A percentile compares a stretch with the other conserved stretches of the same genome.
These are phyloP conservation scores for Colletotrichum sp. DNA, from an alignment of 2,329 filamentous ascomycete species.

Conservation along the genomic window DNA sequence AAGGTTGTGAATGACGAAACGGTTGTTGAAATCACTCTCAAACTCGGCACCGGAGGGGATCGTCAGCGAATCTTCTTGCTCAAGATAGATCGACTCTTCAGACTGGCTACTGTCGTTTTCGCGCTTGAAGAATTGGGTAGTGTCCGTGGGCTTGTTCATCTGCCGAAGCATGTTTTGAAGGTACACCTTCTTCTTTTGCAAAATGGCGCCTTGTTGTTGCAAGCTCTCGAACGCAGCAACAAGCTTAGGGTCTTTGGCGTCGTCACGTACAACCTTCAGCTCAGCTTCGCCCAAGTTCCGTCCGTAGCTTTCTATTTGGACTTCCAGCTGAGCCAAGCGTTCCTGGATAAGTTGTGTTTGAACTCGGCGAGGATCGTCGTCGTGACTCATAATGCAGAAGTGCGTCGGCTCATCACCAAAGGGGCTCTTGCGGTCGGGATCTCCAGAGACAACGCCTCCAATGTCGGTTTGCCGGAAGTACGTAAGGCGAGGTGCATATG, in stretches of 20 bases:
- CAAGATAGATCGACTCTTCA: slow-evolving; percentile 49
- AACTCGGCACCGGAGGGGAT: slow-evolving; percentile 79
- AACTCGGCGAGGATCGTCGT: slow-evolving; percentile 86
- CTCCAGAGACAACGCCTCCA: slow-evolving; percentile 77
- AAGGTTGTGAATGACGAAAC: slow-evolving; percentile 97
- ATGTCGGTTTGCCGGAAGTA: slow-evolving; percentile 98
- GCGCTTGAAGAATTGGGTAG: slow-evolving; percentile 28
- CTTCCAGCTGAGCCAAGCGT: slow-evolving; percentile 77
- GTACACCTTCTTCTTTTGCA: slow-evolving; percentile 64
- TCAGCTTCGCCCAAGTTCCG: slow-evolving; percentile 78
- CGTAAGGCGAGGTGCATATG: slow-evolving; percentile 91
- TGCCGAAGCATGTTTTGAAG: slow-evolving; percentile 63
- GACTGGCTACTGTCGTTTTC: slow-evolving; percentile 29
- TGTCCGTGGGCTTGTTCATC: slow-evolving; percentile 40
- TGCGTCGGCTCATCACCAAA: slow-evolving; percentile 96
- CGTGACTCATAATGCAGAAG: slow-evolving; percentile 91
- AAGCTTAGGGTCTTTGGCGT: slow-evolving; percentile 53
- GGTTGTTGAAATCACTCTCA: slow-evolving; percentile 94
- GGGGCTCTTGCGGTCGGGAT: slow-evolving; percentile 81
- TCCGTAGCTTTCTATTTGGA: slow-evolving; percentile 79
- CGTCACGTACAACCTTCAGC: slow-evolving; percentile 62
- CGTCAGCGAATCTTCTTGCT: slow-evolving; percentile 63
- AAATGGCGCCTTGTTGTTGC: slow-evolving; percentile 57
- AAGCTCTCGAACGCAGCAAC: slow-evolving; percentile 67
- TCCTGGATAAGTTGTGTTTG: slow-evolving; percentile 86